phyloP scores from a whole-genome alignment of 2,329 filamentous ascomycete species.

The Epichloe uncinata region DNA sequence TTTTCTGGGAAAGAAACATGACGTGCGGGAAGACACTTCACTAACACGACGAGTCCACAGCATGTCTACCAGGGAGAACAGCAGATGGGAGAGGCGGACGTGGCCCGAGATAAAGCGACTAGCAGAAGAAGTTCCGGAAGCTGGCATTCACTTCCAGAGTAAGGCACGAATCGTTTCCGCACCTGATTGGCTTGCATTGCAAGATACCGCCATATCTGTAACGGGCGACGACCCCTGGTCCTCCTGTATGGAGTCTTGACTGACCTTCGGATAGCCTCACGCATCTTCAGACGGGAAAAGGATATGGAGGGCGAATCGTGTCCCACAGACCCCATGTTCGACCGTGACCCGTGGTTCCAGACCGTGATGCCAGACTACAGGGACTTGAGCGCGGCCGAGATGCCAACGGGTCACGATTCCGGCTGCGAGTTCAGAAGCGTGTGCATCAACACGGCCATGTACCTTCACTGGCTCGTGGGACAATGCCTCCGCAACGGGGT shows the following conservation, averaged over 20 bases:
- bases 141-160: conserved; percentile 71
- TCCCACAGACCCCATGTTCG: conserved; percentile 47
- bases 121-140: conserved; percentile 54
- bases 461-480: conserved; percentile 73
- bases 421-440: conserved; percentile 69
- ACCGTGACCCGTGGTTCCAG: conserved; percentile 60
- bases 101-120: conserved; percentile 47
- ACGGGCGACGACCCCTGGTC: neutral
- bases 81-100: conserved; percentile 48
- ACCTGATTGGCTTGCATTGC: neutral
- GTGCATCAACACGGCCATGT: conserved; percentile 83
- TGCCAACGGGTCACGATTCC: conserved; percentile 54
- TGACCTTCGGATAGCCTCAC: conserved; percentile 25
- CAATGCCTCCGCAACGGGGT: conserved; percentile 66
- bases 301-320: conserved; percentile 34
- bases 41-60: conserved; percentile 15
- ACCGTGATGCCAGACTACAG: conserved; percentile 58
- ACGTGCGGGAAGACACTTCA: neutral
- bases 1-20: neutral
- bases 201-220: neutral
- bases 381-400: conserved; percentile 40
- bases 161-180: conserved; percentile 3
- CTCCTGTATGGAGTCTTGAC: neutral
- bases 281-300: conserved; percentile 44
- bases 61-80: conserved; percentile 29